Conservation (phyloP, 805 yeast species). For the Yamadazyma ubonensis region DNA sequence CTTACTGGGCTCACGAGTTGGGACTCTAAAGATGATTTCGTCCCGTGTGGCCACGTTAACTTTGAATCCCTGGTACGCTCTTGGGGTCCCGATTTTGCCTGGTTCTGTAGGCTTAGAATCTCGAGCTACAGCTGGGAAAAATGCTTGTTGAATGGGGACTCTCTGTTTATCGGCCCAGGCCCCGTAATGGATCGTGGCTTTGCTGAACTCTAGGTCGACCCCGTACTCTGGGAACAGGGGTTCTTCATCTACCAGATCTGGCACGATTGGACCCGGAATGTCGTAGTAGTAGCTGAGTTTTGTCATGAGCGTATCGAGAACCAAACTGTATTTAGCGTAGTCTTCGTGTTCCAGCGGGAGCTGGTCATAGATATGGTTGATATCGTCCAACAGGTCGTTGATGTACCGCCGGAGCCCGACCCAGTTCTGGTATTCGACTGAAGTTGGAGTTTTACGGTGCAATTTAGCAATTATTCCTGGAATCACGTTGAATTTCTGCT, state of each 20-base stretch:
- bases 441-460: slow-evolving; percentile 4
- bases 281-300: slow-evolving; percentile 68
- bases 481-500: slow-evolving; percentile 8
- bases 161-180: slow-evolving; percentile 96
- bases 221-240: slow-evolving; percentile 45
- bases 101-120: slow-evolving; percentile 43
- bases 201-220: slow-evolving; percentile 54
- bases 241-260: slow-evolving; percentile 7
- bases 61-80: slow-evolving; percentile 59
- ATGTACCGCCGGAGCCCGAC: slow-evolving; percentile 72
- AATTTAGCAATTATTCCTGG: slow-evolving; percentile 6
- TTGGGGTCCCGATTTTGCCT: slow-evolving; percentile 43
- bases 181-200: slow-evolving; percentile 77
- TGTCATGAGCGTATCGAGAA: slow-evolving; percentile 60
- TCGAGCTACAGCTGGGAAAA: slow-evolving; percentile 66
- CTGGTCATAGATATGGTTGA: slow-evolving; percentile 33
- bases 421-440: slow-evolving; percentile 47
- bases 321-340: slow-evolving; percentile 75
- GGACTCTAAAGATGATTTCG: slow-evolving; percentile 68
- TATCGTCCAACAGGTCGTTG: slow-evolving; percentile 32
- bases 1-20: slow-evolving; percentile 82
- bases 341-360: slow-evolving; percentile 45
- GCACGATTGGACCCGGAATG: slow-evolving; percentile 47
- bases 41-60: slow-evolving; percentile 59
- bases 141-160: slow-evolving; percentile 55